phyloP scores from a whole-genome alignment of 441 rosid genomes.

The Populus trichocarpa region DNA sequence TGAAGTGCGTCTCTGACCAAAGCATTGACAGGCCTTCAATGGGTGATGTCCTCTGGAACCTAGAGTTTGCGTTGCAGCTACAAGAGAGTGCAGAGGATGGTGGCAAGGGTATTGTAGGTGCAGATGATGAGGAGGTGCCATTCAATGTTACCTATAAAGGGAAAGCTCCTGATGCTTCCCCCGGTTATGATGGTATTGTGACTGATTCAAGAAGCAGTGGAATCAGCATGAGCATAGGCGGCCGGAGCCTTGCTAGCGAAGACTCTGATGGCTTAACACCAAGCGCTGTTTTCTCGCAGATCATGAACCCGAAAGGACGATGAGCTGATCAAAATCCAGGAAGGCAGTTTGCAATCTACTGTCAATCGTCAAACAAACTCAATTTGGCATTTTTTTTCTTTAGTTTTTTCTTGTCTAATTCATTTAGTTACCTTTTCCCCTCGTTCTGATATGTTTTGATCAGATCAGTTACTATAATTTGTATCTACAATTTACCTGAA shows the following conservation, averaged over 20 bases:
- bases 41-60: slow-evolving; percentile 98
- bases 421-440: slow-evolving; percentile 5
- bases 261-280: slow-evolving; percentile 94
- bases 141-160: slow-evolving; percentile 47
- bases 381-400: slow-evolving; percentile 2
- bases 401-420: slow-evolving; percentile 3
- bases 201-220: slow-evolving; percentile 90
- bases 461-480: slow-evolving; percentile 14
- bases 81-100: slow-evolving; percentile 95
- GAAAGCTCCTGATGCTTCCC: slow-evolving; percentile 42
- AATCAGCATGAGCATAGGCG: slow-evolving; percentile 91
- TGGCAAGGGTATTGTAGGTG: slow-evolving; percentile 50
- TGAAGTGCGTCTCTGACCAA: slow-evolving; percentile 89
- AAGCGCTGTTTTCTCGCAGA: slow-evolving; percentile 93
- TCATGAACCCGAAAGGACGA: slow-evolving; percentile 98
- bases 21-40: slow-evolving; percentile 94
- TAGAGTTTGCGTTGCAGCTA: slow-evolving; percentile 93
- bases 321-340: slow-evolving; percentile 32
- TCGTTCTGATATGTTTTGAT: slow-evolving; percentile 14
- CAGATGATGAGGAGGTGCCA: slow-evolving; percentile 36
- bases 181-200: slow-evolving; percentile 55
- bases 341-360: slow-evolving; percentile 6
- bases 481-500: slow-evolving; percentile 24
- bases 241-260: slow-evolving; percentile 89
- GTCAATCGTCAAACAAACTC: slow-evolving; percentile 1